Evolutionary conservation across 2,329 filamentous ascomycete genomes (phyloP).

Genomic region (Calonectria pseudoturangicola): DNA sequence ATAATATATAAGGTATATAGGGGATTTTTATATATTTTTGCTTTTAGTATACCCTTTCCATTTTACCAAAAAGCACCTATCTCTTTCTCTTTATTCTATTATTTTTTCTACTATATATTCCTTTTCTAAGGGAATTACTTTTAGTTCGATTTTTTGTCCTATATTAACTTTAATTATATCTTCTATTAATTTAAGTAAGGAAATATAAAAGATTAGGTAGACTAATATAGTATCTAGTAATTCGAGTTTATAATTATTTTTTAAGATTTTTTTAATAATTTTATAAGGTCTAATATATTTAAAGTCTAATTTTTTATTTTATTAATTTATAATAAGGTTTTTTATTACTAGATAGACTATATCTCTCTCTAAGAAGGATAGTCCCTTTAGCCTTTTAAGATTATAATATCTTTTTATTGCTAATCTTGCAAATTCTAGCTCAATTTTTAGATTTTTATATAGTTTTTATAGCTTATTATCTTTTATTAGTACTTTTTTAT

Average conservation of each 20-base stretch:
- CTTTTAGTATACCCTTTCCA: neutral
- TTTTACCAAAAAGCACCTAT: neutral
- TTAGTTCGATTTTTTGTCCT: neutral
- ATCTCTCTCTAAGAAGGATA: neutral
- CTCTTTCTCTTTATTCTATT: no score
- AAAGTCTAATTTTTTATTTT: neutral
- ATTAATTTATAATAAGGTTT: conserved; percentile 3
- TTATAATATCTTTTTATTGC: conserved; percentile 10
- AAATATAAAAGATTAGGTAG: neutral
- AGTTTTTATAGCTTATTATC: neutral
- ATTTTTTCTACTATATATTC: neutral
- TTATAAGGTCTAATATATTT: neutral
- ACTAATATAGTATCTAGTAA: neutral
- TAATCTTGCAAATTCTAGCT: conserved; percentile 30
- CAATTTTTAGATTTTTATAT: conserved; percentile 24
- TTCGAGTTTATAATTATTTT: neutral
- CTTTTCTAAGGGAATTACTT: no score
- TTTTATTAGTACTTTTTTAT: neutral
- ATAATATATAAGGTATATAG: neutral
- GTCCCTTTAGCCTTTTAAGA: neutral
- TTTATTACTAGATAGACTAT: neutral
- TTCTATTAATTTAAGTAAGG: neutral
- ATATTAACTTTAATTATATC: conserved; percentile 14
- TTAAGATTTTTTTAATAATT: neutral
- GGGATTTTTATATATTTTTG: neutral